phyloP scores from a whole-genome alignment of 805 yeast genomes.

The Saccharomycopsis sp. region DNA sequence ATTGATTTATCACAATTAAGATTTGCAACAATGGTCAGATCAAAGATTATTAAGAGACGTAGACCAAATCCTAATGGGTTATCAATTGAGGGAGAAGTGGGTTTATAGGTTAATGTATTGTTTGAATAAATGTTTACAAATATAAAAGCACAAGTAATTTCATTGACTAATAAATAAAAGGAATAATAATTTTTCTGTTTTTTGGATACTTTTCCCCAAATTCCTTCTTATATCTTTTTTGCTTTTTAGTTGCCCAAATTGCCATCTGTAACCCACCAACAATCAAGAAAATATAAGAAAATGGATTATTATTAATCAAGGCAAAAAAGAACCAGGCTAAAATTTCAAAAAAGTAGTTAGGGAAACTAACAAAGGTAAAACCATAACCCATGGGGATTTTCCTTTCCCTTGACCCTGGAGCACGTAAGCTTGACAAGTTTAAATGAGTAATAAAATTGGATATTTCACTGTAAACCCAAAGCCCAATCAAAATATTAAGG shows the following conservation, averaged over 20 bases:
- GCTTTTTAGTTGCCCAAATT: slow-evolving; percentile 85
- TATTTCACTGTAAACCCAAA: slow-evolving; percentile 52
- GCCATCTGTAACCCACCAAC: slow-evolving; percentile 80
- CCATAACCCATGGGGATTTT: slow-evolving; percentile 78
- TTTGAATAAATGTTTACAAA: not conserved
- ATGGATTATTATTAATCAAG: slow-evolving; percentile 65
- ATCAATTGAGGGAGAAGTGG: too few species aligned
- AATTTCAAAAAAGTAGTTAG: slow-evolving; percentile 87
- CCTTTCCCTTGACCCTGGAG: slow-evolving; percentile 43
- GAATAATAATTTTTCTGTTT: slow-evolving; percentile 69
- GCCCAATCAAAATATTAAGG: slow-evolving; percentile 26
- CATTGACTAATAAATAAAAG: slow-evolving; percentile 44
- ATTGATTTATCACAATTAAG: too few species aligned
- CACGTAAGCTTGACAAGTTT: slow-evolving; percentile 46
- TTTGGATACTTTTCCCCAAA: slow-evolving; percentile 75
- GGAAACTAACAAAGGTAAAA: slow-evolving; percentile 74
- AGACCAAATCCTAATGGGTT: not conserved
- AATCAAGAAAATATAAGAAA: slow-evolving; percentile 57
- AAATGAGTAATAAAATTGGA: slow-evolving; percentile 68
- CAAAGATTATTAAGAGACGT: not conserved
- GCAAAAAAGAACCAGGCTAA: slow-evolving; percentile 66
- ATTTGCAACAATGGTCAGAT: not conserved
- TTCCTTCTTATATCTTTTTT: slow-evolving; percentile 51
- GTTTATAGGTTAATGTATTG: too few species aligned
- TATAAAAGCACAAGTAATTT: not conserved